Evolutionary conservation across 108 stramenopile genomes (phyloP).

Genomic region (Pseudonitzschia pungens): DNA sequence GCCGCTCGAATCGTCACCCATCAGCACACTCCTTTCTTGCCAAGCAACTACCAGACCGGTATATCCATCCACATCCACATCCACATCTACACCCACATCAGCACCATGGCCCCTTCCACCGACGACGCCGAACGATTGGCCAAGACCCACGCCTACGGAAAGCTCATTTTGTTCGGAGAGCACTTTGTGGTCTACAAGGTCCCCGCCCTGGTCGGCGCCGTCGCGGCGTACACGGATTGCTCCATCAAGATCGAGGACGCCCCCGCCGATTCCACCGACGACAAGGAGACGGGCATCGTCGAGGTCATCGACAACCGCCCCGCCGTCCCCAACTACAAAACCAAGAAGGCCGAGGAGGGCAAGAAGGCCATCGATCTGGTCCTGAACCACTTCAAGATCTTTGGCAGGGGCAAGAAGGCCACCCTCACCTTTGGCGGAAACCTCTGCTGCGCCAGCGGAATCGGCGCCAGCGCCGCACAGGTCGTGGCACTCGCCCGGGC

Average conservation of each 20-base stretch:
- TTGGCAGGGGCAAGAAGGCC: slow-evolving; percentile 25
- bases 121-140: slow-evolving; percentile 3
- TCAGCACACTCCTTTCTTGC: too few species aligned
- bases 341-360: slow-evolving; percentile 77
- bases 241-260: slow-evolving; percentile 45
- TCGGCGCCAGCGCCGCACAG: slow-evolving; percentile 85
- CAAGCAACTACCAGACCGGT: too few species aligned
- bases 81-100: too few species aligned
- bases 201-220: slow-evolving; percentile 85
- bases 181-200: slow-evolving; percentile 88
- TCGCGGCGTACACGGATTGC: slow-evolving; percentile 81
- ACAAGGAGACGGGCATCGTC: slow-evolving; percentile 20
- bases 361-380: slow-evolving; percentile 70
- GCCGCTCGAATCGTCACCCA: too few species aligned
- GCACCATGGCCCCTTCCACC: slow-evolving; percentile 2
- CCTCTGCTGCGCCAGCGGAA: slow-evolving; percentile 76
- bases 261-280: slow-evolving; percentile 30
- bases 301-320: slow-evolving; percentile 81
- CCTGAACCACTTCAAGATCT: slow-evolving; percentile 55
- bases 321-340: slow-evolving; percentile 85
- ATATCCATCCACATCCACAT: too few species aligned
- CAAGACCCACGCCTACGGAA: slow-evolving; percentile 74
- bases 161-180: slow-evolving; percentile 87
- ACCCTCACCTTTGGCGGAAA: slow-evolving; percentile 81
- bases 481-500: slow-evolving; percentile 82